Evolutionary conservation across 345 rosid species (phyloP).

Genomic region (Jatropha curcas): DNA sequence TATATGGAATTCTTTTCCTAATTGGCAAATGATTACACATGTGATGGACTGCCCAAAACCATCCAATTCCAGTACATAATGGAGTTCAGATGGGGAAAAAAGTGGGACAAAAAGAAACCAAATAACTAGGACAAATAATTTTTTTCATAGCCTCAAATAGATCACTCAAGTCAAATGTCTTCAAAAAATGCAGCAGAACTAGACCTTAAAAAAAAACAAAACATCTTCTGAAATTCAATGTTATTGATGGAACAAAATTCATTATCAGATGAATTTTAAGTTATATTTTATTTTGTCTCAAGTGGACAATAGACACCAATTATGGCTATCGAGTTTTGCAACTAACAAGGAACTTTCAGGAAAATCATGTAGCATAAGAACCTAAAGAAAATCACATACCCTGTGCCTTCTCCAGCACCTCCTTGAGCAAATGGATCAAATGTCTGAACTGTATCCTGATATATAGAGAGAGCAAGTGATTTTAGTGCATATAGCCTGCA

Average conservation of each 20-base stretch:
- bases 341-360: background rate
- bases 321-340: background rate
- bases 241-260: background rate
- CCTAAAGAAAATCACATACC: constrained; percentile 48
- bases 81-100: background rate
- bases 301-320: background rate
- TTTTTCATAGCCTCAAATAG: background rate
- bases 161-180: background rate
- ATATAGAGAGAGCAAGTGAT: background rate
- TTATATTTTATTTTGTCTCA: background rate
- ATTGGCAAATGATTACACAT: background rate
- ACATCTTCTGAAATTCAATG: background rate
- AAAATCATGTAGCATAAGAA: constrained; percentile 4
- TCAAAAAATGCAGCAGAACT: background rate
- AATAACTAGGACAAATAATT: background rate
- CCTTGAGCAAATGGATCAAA: constrained; percentile 71
- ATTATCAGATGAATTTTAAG: background rate
- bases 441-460: constrained; percentile 85
- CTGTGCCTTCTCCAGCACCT: constrained; percentile 77
- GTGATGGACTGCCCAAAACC: background rate
- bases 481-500: constrained; percentile 3
- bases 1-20: background rate
- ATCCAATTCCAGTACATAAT: background rate
- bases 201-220: too few relatives aligned
- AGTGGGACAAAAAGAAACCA: too few relatives aligned